A percentile compares a stretch with the other conserved stretches of the same genome.
Evolutionary conservation across 164 flowering plant genomes (phyloP).

Genomic region (Vitis amurensis): DNA sequence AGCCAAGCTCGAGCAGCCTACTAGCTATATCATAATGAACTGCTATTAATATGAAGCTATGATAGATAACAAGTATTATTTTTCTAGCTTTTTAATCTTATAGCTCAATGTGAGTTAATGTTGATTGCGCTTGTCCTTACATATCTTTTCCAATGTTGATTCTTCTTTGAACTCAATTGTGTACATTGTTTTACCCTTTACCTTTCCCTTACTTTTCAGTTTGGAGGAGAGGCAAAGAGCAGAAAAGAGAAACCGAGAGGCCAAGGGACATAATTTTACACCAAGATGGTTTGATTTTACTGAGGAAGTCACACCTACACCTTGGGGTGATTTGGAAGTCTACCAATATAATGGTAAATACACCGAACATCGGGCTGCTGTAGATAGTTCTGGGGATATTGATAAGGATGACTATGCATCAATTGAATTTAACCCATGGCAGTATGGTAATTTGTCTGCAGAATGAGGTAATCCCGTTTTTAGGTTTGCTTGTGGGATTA

Average conservation of each 20-base stretch:
- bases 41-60: too few relatives aligned
- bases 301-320: conserved; percentile 54
- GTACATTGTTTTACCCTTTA: neutral
- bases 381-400: conserved; percentile 27
- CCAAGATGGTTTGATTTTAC: conserved; percentile 72
- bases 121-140: neutral
- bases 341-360: conserved; percentile 60
- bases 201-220: conserved; percentile 21
- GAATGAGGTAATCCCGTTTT: conserved; percentile 20
- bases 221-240: conserved; percentile 62
- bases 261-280: conserved; percentile 42
- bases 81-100: too few relatives aligned
- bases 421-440: conserved; percentile 72
- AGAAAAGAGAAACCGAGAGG: conserved; percentile 49
- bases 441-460: conserved; percentile 38
- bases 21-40: too few relatives aligned
- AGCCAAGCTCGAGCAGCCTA: too few relatives aligned
- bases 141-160: neutral
- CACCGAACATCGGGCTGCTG: conserved; percentile 43
- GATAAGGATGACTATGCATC: conserved; percentile 33
- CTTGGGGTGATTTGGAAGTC: conserved; percentile 74
- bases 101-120: too few relatives aligned
- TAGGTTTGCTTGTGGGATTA: conserved; percentile 1
- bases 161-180: neutral
- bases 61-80: too few relatives aligned